These are phyloP conservation scores for Aspergillus haitiensis DNA, from an alignment of 495 filamentous ascomycete species.

Conservation along the genomic window DNA sequence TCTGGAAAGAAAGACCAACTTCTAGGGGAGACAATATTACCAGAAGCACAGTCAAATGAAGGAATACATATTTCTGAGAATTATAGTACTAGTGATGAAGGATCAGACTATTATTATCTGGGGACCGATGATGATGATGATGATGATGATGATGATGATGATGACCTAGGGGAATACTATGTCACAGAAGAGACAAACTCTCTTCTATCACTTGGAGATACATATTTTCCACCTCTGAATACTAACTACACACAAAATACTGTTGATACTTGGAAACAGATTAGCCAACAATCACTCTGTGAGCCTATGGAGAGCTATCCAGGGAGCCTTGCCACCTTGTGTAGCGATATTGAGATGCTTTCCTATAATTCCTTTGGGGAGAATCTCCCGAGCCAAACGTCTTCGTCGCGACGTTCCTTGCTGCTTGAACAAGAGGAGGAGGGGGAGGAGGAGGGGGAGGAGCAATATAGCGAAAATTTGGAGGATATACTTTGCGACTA, in stretches of 20 bases:
- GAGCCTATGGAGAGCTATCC: neutral
- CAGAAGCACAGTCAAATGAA: neutral
- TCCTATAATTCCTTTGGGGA: neutral
- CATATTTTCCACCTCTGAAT: neutral
- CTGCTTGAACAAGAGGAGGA: neutral
- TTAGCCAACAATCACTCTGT: neutral
- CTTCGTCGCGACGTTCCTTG: neutral
- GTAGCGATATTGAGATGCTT: neutral
- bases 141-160: neutral
- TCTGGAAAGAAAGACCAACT: neutral
- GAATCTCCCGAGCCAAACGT: conserved; percentile 3
- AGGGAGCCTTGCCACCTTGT: neutral
- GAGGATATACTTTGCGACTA: conserved; percentile 18
- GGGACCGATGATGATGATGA: conserved; percentile 1
- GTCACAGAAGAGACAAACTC: conserved; percentile 1
- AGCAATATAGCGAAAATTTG: neutral
- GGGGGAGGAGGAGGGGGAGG: neutral
- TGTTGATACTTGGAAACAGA: no score
- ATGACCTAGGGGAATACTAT: neutral
- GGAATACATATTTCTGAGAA: neutral
- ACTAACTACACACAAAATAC: neutral
- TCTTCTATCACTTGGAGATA: neutral
- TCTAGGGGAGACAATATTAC: conserved; percentile 2
- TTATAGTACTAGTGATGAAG: neutral
- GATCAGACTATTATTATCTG: conserved; percentile 8